A percentile compares a stretch with the other conserved stretches of the same genome.
phyloP scores from a whole-genome alignment of 169 alveolate genomes.

The Cryptosporidium bovis region DNA sequence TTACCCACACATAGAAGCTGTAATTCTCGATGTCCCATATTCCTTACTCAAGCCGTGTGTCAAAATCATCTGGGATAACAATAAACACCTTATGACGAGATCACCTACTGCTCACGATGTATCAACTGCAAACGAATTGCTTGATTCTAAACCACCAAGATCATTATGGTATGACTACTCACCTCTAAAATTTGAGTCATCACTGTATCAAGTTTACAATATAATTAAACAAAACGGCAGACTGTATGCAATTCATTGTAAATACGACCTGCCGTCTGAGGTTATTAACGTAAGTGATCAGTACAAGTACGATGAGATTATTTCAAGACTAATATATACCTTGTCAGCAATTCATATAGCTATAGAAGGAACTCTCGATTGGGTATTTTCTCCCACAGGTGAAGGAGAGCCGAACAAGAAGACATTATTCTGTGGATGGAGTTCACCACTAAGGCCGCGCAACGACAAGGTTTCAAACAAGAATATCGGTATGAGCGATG shows the following conservation, averaged over 20 bases:
- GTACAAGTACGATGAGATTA: conserved; percentile 24
- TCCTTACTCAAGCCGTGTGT: conserved; percentile 20
- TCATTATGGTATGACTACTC: conserved; percentile 63
- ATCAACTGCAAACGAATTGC: conserved; percentile 27
- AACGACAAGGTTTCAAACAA: conserved; percentile 3
- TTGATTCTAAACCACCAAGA: conserved; percentile 24
- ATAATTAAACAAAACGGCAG: conserved; percentile 57
- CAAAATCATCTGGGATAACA: conserved; percentile 46
- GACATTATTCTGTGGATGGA: conserved; percentile 63
- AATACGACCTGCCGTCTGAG: conserved; percentile 44
- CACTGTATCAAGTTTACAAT: conserved; percentile 48
- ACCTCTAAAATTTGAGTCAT: conserved; percentile 61
- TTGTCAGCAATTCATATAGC: conserved; percentile 63
- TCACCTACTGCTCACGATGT: conserved; percentile 48
- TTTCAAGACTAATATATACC: conserved; percentile 38
- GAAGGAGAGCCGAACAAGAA: conserved; percentile 28
- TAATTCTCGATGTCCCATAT: conserved; percentile 55
- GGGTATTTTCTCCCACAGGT: conserved; percentile 55
- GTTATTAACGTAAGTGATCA: conserved; percentile 4
- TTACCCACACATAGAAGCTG: conserved; percentile 52
- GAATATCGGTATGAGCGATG: conserved; percentile 20
- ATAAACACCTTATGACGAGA: conserved; percentile 73
- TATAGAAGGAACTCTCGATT: conserved; percentile 66
- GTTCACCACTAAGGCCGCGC: conserved; percentile 47
- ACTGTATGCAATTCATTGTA: conserved; percentile 41